phyloP scores from a whole-genome alignment of 495 filamentous ascomycete genomes.

The Xylaria acuta region DNA sequence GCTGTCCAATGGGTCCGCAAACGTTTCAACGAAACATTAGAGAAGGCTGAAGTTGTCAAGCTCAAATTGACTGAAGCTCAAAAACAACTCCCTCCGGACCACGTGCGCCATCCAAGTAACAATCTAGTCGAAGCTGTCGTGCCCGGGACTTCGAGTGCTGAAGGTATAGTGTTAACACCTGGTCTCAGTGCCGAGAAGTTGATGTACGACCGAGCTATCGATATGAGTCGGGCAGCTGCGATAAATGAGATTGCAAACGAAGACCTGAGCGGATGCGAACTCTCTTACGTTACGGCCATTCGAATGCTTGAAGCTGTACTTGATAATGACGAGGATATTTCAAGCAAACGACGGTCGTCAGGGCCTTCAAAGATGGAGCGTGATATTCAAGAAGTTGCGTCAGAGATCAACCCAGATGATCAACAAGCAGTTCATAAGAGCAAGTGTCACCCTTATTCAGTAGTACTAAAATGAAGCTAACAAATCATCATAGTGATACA shows the following conservation, averaged over 20 bases:
- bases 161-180: conserved; percentile 60
- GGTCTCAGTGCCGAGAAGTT: conserved; percentile 94
- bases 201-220: conserved; percentile 96
- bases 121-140: conserved; percentile 57
- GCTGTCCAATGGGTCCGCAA: conserved; percentile 93
- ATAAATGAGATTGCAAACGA: conserved; percentile 94
- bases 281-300: conserved; percentile 91
- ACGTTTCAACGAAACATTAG: conserved; percentile 94
- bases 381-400: conserved; percentile 51
- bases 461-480: conserved; percentile 26
- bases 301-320: conserved; percentile 93
- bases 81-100: conserved; percentile 79
- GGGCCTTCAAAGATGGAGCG: conserved; percentile 50
- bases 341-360: conserved; percentile 45
- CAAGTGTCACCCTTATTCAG: conserved; percentile 38
- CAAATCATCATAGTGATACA: conserved; percentile 47
- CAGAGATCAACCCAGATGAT: conserved; percentile 73
- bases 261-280: conserved; percentile 86
- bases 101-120: conserved; percentile 85
- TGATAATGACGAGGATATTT: conserved; percentile 78
- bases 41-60: conserved; percentile 91
- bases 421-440: conserved; percentile 73
- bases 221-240: conserved; percentile 93
- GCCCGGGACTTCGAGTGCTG: conserved; percentile 62
- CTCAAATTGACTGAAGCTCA: conserved; percentile 88